Conservation (phyloP, 371 early-diverging fungal genomes). For the Apophysomyces ossiformis region DNA sequence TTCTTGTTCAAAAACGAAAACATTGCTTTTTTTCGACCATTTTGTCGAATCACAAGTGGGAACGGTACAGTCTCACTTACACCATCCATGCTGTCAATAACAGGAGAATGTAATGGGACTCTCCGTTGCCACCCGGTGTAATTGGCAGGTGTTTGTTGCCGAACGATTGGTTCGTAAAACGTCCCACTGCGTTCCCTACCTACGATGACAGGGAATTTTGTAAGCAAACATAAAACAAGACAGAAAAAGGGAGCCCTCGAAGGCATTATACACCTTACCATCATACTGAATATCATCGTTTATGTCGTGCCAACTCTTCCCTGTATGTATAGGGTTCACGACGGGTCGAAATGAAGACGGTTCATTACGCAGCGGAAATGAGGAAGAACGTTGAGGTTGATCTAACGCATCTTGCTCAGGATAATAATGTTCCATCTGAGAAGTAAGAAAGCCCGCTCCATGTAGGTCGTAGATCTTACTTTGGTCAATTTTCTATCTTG, state of each 20-base stretch:
- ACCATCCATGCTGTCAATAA: neutral
- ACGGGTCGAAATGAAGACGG: neutral
- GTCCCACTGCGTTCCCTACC: neutral
- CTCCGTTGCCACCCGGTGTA: neutral
- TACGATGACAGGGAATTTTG: neutral
- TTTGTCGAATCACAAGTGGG: neutral
- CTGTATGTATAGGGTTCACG: neutral
- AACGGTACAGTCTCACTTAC: neutral
- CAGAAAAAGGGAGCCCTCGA: neutral
- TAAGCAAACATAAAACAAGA: neutral
- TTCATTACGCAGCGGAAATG: neutral
- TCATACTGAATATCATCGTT: neutral
- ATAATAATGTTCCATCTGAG: neutral
- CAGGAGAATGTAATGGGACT: neutral
- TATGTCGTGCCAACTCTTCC: neutral
- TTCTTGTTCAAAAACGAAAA: slow-evolving; percentile 20
- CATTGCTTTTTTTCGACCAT: slow-evolving; percentile 1
- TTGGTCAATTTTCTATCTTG: neutral
- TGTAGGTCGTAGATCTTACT: neutral
- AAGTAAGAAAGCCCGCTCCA: neutral
- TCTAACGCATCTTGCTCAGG: neutral
- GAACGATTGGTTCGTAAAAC: neutral
- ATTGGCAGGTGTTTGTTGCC: neutral
- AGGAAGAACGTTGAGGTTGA: neutral
- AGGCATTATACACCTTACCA: neutral